A percentile compares a stretch with the other conserved stretches of the same genome.
Conservation (phyloP, 2,329 filamentous ascomycete species). For the Trichoderma citrinoviride region DNA sequence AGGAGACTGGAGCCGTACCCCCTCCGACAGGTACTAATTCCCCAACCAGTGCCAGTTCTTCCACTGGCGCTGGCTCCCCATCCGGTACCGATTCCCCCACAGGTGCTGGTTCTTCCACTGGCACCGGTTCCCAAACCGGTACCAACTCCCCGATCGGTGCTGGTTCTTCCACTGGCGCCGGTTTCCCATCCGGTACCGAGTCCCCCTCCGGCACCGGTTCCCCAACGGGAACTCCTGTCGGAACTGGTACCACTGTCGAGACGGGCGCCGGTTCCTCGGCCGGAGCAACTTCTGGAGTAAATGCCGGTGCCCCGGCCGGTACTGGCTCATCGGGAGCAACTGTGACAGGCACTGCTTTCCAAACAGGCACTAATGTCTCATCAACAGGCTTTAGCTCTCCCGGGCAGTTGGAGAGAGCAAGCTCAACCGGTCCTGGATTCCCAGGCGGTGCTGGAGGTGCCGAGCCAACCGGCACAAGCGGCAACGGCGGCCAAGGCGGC, state of each 20-base stretch:
- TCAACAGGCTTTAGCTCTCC: slow-evolving; percentile 3
- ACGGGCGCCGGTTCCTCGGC: background rate
- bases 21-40: slow-evolving; percentile 9
- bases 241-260: background rate
- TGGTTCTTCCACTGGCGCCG: background rate
- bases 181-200: background rate
- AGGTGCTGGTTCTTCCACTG: too few relatives aligned
- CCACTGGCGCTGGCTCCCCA: background rate
- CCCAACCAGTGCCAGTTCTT: background rate
- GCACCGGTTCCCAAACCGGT: background rate
- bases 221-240: background rate
- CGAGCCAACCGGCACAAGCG: slow-evolving; percentile 1
- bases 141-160: background rate
- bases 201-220: background rate
- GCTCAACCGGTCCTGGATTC: background rate
- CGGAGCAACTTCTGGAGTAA: background rate
- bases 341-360: background rate
- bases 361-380: background rate
- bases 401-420: slow-evolving; percentile 3
- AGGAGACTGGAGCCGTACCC: background rate
- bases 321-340: background rate
- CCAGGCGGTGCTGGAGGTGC: background rate
- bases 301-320: background rate
- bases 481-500: background rate
- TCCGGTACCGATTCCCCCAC: slow-evolving; percentile 4